Evolutionary conservation across 192 early-diverging fungal genomes (phyloP), one percentile per base, ranked within the genome.

Genomic region (Oehlia diaphana): DNA sequence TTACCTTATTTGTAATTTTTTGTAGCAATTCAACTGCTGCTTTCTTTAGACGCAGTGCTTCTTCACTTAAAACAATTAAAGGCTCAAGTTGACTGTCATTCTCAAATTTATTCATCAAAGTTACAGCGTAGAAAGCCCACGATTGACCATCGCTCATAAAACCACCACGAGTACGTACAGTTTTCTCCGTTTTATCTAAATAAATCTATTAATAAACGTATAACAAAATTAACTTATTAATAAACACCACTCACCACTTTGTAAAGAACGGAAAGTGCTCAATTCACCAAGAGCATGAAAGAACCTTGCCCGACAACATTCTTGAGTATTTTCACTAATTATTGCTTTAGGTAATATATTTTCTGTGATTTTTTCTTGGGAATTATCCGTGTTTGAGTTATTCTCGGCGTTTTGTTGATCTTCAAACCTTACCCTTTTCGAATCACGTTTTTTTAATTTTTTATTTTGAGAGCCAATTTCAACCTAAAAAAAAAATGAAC

Each of bases 201-300:
- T 50, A 58, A 31, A 26, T 58, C 9, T 19, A 35, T 28, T 42
- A 44, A 4, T 1, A 35, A 7, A 14, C 12, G 44, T 13, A 28
- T 47, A 28, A 50, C 23, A n/a, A 47, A 23, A 47, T 50, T n/a
- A 6, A 53, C 21, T 71, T 5, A 33, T 13, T 50, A 19, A 21
- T 5, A 21, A 19, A 33, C 31, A 39, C 23, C 7, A n/a, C 61
- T 72, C 82, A 35, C 78, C 72, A 33, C 79, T 83, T 21, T 87
- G 53, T 9, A 77, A 66, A 35, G 88, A 87, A 9, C 83, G 77
- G 76, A 92, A 84, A 10, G 88, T 88, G 14, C 86, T 88, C 63
- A 96, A 84, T 31, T 94, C 92, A 49, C 90, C 95, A 37, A 96
- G 87, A 63, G 92, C 81, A 69, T 86, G 77, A 49, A 93, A 84